Percentiles rank a stretch among this genome's conserved stretches.
Conservation (phyloP, 441 rosid species). For the Aleurites moluccanus region DNA sequence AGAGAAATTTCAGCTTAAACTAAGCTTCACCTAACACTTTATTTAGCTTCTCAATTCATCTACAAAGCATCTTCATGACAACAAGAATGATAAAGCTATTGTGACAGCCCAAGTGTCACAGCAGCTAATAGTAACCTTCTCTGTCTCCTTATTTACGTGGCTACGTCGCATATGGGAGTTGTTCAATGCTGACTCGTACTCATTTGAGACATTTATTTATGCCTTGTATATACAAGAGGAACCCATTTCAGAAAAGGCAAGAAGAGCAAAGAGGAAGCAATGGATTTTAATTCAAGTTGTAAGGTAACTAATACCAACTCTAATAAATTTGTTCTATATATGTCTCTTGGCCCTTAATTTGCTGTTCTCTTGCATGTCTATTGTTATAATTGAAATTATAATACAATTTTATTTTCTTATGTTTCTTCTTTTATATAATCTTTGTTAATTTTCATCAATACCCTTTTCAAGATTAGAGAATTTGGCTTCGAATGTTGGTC, state of each 20-base stretch:
- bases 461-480: neutral
- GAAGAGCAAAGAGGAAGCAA: conserved; percentile 11
- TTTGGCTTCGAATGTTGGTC: neutral
- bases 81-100: no score
- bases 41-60: no score
- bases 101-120: no score
- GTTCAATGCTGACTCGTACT: neutral
- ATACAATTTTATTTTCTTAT: neutral
- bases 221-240: neutral
- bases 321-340: neutral
- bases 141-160: neutral
- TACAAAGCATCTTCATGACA: no score
- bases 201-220: no score
- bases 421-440: neutral
- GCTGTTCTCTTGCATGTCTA: neutral
- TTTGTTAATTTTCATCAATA: neutral
- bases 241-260: no score
- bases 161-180: neutral
- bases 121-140: no score
- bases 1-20: neutral
- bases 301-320: conserved; percentile 24
- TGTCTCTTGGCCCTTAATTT: neutral
- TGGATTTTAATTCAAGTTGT: conserved; percentile 32
- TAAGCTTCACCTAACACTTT: no score
- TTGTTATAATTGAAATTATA: no score